phyloP scores from a whole-genome alignment of 2,329 filamentous ascomycete genomes.

The Atkinsonella hypoxylon region DNA sequence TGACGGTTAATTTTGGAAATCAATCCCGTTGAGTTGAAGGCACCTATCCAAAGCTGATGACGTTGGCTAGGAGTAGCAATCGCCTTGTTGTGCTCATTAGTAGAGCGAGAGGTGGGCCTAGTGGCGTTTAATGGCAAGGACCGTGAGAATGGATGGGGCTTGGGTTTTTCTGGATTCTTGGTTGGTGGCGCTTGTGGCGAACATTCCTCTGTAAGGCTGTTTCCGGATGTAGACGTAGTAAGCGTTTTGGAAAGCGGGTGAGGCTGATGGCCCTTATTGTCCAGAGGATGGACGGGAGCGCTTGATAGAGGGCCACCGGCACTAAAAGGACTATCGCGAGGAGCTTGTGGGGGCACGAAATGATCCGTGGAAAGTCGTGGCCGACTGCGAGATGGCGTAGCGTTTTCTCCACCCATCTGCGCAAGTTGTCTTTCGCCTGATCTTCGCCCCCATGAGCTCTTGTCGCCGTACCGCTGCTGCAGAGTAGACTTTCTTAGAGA shows the following conservation, averaged over 20 bases:
- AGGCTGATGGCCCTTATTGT: slow-evolving; percentile 37
- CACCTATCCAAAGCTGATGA: slow-evolving; percentile 59
- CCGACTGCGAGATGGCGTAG: slow-evolving; percentile 48
- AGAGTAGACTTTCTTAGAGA: slow-evolving; percentile 79
- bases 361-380: slow-evolving; percentile 71
- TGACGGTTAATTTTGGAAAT: slow-evolving; percentile 90
- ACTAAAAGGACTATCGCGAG: slow-evolving; percentile 54
- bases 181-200: slow-evolving; percentile 17
- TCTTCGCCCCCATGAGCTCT: slow-evolving; percentile 49
- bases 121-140: slow-evolving; percentile 27
- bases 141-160: slow-evolving; percentile 25
- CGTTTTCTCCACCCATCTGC: slow-evolving; percentile 38
- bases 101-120: slow-evolving; percentile 19
- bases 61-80: slow-evolving; percentile 34
- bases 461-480: slow-evolving; percentile 67
- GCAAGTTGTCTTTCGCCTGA: slow-evolving; percentile 44
- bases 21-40: slow-evolving; percentile 88
- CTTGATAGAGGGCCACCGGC: slow-evolving; percentile 37
- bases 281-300: slow-evolving; percentile 39
- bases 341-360: slow-evolving; percentile 50
- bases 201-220: slow-evolving; percentile 63
- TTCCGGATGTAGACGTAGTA: slow-evolving; percentile 75
- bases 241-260: slow-evolving; percentile 81
- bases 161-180: slow-evolving; percentile 15
- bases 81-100: slow-evolving; percentile 18